Conservation (phyloP, 106 monocot species). For the Apostasia shenzhenica region DNA sequence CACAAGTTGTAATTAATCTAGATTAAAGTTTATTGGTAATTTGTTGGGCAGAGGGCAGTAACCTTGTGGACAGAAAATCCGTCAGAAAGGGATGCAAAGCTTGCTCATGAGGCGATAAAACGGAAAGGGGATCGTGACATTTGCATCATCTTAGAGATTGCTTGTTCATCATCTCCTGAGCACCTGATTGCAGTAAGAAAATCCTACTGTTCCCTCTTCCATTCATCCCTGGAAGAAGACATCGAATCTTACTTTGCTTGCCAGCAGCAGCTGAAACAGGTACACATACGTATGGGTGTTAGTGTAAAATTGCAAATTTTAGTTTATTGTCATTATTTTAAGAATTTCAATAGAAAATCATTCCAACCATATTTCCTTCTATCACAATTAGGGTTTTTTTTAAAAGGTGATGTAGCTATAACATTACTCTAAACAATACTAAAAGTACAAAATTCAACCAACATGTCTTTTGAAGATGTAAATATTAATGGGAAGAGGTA, state of each 20-base stretch:
- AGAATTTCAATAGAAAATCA: no score
- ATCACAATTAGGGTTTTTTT: no score
- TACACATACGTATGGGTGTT: background rate
- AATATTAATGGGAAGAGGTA: no score
- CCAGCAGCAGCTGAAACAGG: conserved; percentile 29
- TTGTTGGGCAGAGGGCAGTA: conserved; percentile 41
- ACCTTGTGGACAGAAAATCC: conserved; percentile 51
- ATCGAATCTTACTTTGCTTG: conserved; percentile 23
- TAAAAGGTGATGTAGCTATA: no score
- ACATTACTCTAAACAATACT: no score
- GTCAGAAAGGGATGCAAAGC: conserved; percentile 54
- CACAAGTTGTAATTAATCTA: no score
- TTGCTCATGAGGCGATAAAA: conserved; percentile 33
- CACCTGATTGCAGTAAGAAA: conserved; percentile 59
- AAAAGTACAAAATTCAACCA: no score
- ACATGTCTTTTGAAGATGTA: no score
- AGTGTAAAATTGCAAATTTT: no score
- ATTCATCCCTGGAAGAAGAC: conserved; percentile 64
- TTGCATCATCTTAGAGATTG: conserved; percentile 48
- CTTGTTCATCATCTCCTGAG: conserved; percentile 60
- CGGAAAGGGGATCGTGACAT: conserved; percentile 30
- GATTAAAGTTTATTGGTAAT: no score
- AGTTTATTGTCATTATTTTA: no score
- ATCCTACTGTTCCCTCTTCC: conserved; percentile 45
- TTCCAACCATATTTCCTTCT: no score